Base-by-base conservation (phyloP, 2,329 filamentous ascomycete species). In the Sclerotiophoma versabilis region DNA sequence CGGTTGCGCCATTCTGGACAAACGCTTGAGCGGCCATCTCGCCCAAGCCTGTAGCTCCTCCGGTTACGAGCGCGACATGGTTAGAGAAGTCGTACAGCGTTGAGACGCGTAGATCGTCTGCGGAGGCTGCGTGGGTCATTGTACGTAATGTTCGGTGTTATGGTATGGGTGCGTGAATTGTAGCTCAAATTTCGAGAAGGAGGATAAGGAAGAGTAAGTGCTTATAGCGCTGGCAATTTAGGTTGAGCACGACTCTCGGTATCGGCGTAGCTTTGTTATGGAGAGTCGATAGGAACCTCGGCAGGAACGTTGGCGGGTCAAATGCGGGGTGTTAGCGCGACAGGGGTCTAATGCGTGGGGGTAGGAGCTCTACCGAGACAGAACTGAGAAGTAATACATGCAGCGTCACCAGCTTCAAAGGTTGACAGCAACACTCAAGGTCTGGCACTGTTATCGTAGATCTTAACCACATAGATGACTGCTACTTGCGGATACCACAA, bases 1-100 rank as follows among this genome's bases (percentile, higher is more conserved):
- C 81, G 11, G 71, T 79, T 5, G 81, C 80, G 22, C 81, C 81
- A 56, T 83, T 83, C 49, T 80, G 74, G 19, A 83, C 75, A 57
- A 80, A 83, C 10, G 79, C 80, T 65, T 83, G 80, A 1, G 81
- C 81, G 39, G 82, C 82, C 81, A 83, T 83, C 60, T 82, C 81
- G 47, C 80, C 80, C 42, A 82, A 76, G 4, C 80, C 80, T 49
- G 80, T 81, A 9, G 80, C 80, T 49, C 80, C 80, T 54, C 80
- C 80, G 17, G 80, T 82, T 52, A 82, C 77, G 60, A 82, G 78
- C 57, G 78, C 79, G 57, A 81, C 71, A 55, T 76, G 71, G 10
- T 60, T 60, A 17, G 60, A 51, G 65, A 75, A 75, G 57, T 65
- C 49, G 64, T 75, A 76, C 59, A 76, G 71, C 20, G 59, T 57